Base-by-base conservation (phyloP, 805 yeast genomes). In the Clavispora asparagi region DNA sequence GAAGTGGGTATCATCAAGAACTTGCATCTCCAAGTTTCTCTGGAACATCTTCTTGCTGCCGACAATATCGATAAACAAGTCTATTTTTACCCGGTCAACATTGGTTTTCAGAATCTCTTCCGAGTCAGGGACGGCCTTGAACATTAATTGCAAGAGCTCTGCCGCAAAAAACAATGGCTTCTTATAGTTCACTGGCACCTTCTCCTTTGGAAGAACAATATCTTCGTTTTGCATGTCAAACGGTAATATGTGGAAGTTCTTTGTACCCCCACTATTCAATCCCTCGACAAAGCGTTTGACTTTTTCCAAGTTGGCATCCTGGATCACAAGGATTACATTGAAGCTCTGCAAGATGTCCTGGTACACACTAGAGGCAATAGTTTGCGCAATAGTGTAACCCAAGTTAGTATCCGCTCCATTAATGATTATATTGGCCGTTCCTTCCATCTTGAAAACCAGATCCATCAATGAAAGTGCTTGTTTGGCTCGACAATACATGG, bases 361-460 rank as follows among this genome's bases (percentile, higher is more conserved):
- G 53, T 67, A 68, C 6, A 54, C 41, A 4, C 65, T 55, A 1
- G 72, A 67, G 23, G 56, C 54, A 10, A 71, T 47, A 4, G 63
- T 27, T 49, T 72, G 76, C 5, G 67, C 46, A 4, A 72, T 29
- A 7, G 71, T 71, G 40, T 55, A 52, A 0, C 74, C 75, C 23
- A 71, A 49, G 36, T 61, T 55, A 9, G 76, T 70, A 47, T 71
- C 74, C 4, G 68, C 77, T 25, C 77, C 77, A 53, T 71, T 70
- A 47, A 72, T 67, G 30, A 72, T 54, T 13, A 72, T 49, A 42
- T 59, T 67, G 8, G 67, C 67, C 17, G 53, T 49, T 4, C 46
- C 46, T 7, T 52, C 53, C 6, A 44, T 44, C 13, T 42, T 40
- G 12, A 51, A 45, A 2, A 49, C 44, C 4, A 48, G 33, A 14